Percentiles rank a stretch among this genome's conserved stretches.
These are phyloP conservation scores for Penicillium polonicum DNA, from an alignment of 2,329 filamentous ascomycete species.

Conservation along the genomic window DNA sequence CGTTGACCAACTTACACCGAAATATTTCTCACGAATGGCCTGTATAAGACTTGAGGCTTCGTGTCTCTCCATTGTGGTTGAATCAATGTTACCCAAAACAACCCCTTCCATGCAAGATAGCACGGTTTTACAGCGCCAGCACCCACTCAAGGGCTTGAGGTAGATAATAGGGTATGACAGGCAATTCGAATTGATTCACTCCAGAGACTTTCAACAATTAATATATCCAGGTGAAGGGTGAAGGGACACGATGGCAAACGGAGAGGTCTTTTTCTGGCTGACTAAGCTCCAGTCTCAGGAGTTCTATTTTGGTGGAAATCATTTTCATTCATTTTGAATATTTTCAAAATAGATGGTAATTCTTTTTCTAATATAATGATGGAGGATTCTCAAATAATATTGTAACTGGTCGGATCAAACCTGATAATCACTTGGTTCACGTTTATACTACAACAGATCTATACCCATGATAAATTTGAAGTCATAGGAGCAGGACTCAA, in stretches of 20 bases:
- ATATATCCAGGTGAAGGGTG: background rate
- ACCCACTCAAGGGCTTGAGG: background rate
- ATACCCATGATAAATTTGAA: background rate
- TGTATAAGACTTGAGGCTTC: conserved; percentile 23
- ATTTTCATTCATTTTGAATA: background rate
- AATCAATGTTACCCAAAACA: conserved; percentile 2
- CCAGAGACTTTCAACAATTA: background rate
- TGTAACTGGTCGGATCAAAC: background rate
- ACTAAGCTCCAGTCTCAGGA: background rate
- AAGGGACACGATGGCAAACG: background rate
- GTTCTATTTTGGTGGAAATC: too few relatives aligned
- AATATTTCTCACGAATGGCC: conserved; percentile 21
- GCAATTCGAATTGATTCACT: background rate
- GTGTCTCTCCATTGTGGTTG: conserved; percentile 18
- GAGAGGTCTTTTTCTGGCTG: background rate
- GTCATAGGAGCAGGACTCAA: background rate
- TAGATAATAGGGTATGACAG: too few relatives aligned
- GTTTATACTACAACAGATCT: background rate
- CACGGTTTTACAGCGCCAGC: conserved; percentile 2
- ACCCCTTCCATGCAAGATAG: background rate
- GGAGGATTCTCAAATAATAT: background rate
- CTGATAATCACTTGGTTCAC: background rate
- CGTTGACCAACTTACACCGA: conserved; percentile 25
- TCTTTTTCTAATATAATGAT: background rate
- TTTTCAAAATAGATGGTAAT: background rate